These are phyloP conservation scores for Skeletonema tropicum DNA, from an alignment of 108 stramenopile genomes.

Conservation along the genomic window DNA sequence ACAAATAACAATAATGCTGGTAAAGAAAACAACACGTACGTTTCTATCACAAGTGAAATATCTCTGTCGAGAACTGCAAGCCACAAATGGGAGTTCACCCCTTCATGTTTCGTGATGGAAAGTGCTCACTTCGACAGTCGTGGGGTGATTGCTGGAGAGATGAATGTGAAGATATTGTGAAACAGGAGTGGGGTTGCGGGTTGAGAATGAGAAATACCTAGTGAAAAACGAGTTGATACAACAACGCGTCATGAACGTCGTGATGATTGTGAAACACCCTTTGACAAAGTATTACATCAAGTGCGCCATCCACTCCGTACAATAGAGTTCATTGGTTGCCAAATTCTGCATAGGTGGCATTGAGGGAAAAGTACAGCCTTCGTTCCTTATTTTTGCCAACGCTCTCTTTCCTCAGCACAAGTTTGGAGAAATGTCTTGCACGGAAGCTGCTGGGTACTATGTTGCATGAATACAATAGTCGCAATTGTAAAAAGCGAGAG, in stretches of 20 bases:
- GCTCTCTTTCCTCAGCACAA: slow-evolving; percentile 46
- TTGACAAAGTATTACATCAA: slow-evolving; percentile 47
- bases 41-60: neutral
- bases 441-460: slow-evolving; percentile 53
- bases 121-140: slow-evolving; percentile 34
- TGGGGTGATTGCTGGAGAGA: slow-evolving; percentile 59
- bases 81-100: slow-evolving; percentile 71
- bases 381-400: slow-evolving; percentile 36
- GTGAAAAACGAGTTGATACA: neutral
- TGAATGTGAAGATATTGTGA: slow-evolving; percentile 35
- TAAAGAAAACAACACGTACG: neutral
- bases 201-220: slow-evolving; percentile 4
- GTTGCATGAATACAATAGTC: slow-evolving; percentile 40
- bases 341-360: slow-evolving; percentile 54
- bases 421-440: slow-evolving; percentile 44
- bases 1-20: neutral
- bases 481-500: slow-evolving; percentile 39
- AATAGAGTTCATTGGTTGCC: slow-evolving; percentile 50
- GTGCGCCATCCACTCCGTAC: slow-evolving; percentile 57
- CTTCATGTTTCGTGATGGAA: slow-evolving; percentile 31
- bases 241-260: neutral
- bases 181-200: slow-evolving; percentile 55
- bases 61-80: slow-evolving; percentile 8
- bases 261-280: slow-evolving; percentile 23
- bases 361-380: slow-evolving; percentile 39